phyloP scores from a whole-genome alignment of 75 land plant genomes.

The Picea sitchensis region DNA sequence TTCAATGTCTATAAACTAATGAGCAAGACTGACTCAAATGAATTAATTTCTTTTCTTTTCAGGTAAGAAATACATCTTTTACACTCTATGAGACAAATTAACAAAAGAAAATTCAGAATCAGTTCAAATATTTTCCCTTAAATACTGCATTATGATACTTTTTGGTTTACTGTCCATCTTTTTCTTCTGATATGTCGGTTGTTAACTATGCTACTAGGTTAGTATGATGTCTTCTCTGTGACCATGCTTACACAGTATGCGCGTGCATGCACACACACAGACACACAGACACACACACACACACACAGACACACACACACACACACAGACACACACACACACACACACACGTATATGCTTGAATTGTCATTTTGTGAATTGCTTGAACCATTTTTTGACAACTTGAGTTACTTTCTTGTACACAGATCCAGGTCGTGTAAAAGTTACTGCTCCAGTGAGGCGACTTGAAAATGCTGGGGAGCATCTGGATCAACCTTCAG shows the following conservation, averaged over 20 bases:
- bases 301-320: not conserved
- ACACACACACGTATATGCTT: not conserved
- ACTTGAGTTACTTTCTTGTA: not conserved
- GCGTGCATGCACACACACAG: not conserved
- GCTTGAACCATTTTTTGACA: not conserved
- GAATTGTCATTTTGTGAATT: not conserved
- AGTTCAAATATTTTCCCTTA: not conserved
- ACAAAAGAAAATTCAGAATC: not conserved
- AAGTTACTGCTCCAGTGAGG: conserved; percentile 67
- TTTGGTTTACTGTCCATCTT: not conserved
- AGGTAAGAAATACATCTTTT: not conserved
- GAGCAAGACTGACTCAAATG: too few species aligned
- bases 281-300: too few species aligned
- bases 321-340: not conserved
- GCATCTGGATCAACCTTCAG: conserved; percentile 21
- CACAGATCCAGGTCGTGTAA: conserved; percentile 71
- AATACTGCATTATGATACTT: not conserved
- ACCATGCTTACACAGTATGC: not conserved
- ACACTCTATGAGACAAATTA: not conserved
- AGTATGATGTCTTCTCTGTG: not conserved
- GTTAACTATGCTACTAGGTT: not conserved
- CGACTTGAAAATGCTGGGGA: conserved; percentile 29
- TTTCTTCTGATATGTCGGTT: not conserved
- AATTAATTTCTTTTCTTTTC: not conserved
- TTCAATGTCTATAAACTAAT: too few species aligned